Evolutionary conservation across 1,139 yeast species (phyloP).

Genomic region (Scheffersomyces illinoinensis): DNA sequence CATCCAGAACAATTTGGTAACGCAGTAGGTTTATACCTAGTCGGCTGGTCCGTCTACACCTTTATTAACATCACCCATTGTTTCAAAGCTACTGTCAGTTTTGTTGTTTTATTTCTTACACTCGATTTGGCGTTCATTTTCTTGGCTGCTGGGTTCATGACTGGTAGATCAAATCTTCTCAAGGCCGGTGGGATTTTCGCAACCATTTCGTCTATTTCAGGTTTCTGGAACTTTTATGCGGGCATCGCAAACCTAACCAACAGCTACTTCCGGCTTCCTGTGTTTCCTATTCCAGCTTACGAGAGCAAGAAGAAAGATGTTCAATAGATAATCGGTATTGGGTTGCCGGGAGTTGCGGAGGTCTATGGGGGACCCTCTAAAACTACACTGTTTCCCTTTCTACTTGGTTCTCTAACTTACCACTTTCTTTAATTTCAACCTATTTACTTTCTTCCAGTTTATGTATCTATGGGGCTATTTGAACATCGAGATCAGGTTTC

Average conservation of each 20-base stretch:
- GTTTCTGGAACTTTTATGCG: constrained; percentile 42
- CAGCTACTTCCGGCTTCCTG: constrained; percentile 20
- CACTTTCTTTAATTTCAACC: no score
- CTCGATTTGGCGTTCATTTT: constrained; percentile 42
- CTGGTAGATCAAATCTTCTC: constrained; percentile 28
- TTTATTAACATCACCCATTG: constrained; percentile 40
- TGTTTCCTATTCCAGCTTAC: not conserved
- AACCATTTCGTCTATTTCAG: constrained; percentile 40
- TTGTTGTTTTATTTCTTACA: constrained; percentile 35
- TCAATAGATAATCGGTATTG: not conserved
- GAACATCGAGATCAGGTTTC: no score
- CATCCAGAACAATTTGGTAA: constrained; percentile 21
- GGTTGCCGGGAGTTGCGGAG: not conserved
- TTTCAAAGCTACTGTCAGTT: constrained; percentile 44
- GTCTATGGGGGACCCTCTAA: not conserved
- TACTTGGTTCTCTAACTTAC: no score
- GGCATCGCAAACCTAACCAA: constrained; percentile 33
- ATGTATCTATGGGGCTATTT: no score
- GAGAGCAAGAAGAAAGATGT: not conserved
- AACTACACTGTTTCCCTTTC: no score
- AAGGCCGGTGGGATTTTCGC: constrained; percentile 49
- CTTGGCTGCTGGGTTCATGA: constrained; percentile 43
- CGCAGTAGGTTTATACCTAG: constrained; percentile 44
- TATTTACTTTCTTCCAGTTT: no score
- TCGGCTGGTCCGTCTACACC: constrained; percentile 50